These are phyloP conservation scores for Nigrospora sphaerica DNA, from an alignment of 2,329 filamentous ascomycete genomes.

Conservation along the genomic window DNA sequence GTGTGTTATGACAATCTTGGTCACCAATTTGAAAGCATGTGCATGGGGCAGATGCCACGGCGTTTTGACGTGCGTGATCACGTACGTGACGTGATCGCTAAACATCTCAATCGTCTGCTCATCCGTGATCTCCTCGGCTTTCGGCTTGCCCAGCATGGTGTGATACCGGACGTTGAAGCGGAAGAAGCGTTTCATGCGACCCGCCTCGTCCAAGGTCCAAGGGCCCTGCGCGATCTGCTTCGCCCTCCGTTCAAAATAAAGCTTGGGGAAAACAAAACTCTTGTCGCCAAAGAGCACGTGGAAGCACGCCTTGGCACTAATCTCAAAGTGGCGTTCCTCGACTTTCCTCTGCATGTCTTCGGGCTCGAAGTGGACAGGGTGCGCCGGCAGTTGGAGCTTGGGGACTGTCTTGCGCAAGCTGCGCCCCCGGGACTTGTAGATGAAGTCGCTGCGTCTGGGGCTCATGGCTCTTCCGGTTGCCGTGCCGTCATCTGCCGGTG, in stretches of 20 bases:
- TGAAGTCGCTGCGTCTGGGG: slow-evolving; percentile 25
- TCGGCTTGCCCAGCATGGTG: slow-evolving; percentile 57
- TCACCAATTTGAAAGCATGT: slow-evolving; percentile 71
- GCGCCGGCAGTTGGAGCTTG: slow-evolving; percentile 75
- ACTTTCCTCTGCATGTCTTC: slow-evolving; percentile 70
- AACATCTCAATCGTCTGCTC: slow-evolving; percentile 80
- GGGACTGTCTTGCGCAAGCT: slow-evolving; percentile 35
- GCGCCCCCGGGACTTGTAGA: slow-evolving; percentile 26
- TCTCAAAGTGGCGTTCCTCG: slow-evolving; percentile 76
- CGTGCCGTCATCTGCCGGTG: slow-evolving; percentile 53
- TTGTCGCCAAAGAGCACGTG: slow-evolving; percentile 96
- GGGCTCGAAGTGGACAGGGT: slow-evolving; percentile 78
- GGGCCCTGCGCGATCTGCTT: slow-evolving; percentile 78
- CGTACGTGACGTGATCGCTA: slow-evolving; percentile 66
- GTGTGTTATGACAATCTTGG: slow-evolving; percentile 90
- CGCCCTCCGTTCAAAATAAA: slow-evolving; percentile 78
- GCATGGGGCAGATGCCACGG: slow-evolving; percentile 83
- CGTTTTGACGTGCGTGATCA: slow-evolving; percentile 54
- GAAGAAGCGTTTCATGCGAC: slow-evolving; percentile 70
- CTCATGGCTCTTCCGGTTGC: slow-evolving; percentile 29
- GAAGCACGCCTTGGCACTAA: slow-evolving; percentile 90
- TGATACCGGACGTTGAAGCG: slow-evolving; percentile 66
- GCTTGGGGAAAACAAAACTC: slow-evolving; percentile 84
- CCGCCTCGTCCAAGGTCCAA: slow-evolving; percentile 67
- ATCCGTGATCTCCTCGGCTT: slow-evolving; percentile 62